A percentile compares a stretch with the other conserved stretches of the same genome.
These are phyloP conservation scores for Hermanozyma aechmeae DNA, from an alignment of 805 yeast genomes.

Conservation along the genomic window DNA sequence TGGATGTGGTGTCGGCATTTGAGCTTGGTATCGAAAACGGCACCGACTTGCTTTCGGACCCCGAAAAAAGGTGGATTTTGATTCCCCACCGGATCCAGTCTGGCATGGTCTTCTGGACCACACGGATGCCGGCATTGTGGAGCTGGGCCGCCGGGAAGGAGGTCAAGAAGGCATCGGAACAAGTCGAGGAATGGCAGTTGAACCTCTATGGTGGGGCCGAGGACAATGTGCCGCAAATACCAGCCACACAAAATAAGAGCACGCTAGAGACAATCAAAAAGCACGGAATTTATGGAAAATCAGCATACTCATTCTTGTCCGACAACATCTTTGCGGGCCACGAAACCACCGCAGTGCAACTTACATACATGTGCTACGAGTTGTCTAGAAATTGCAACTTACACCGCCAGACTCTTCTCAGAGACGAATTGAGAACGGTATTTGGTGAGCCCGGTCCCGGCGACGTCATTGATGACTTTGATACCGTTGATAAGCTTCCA, in stretches of 20 bases:
- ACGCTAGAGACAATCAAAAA: slow-evolving; percentile 26
- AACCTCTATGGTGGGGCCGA: slow-evolving; percentile 25
- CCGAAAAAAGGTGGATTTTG: slow-evolving; percentile 27
- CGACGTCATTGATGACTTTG: slow-evolving; percentile 17
- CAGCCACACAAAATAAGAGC: slow-evolving; percentile 12
- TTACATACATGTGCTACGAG: slow-evolving; percentile 51
- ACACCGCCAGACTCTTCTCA: slow-evolving; percentile 37
- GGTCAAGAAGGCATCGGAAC: slow-evolving; percentile 26
- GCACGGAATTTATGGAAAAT: slow-evolving; percentile 20
- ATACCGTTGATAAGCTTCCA: slow-evolving; percentile 45
- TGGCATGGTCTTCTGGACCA: slow-evolving; percentile 58
- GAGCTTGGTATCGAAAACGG: slow-evolving; percentile 46
- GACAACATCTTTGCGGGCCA: slow-evolving; percentile 76
- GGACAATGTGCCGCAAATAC: slow-evolving; percentile 14
- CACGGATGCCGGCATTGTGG: slow-evolving; percentile 49
- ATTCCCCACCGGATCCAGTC: slow-evolving; percentile 41
- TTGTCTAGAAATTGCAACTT: slow-evolving; percentile 41
- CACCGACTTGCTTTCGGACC: slow-evolving; percentile 33
- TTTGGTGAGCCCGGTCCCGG: slow-evolving; percentile 22
- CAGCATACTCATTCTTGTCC: slow-evolving; percentile 31
- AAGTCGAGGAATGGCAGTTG: slow-evolving; percentile 40
- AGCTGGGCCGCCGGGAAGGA: slow-evolving; percentile 34
- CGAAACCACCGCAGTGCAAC: slow-evolving; percentile 39
- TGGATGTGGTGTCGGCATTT: slow-evolving; percentile 59
- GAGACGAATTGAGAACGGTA: slow-evolving; percentile 32